Conservation (phyloP, 805 yeast genomes). For the Kuraishia hungarica region DNA sequence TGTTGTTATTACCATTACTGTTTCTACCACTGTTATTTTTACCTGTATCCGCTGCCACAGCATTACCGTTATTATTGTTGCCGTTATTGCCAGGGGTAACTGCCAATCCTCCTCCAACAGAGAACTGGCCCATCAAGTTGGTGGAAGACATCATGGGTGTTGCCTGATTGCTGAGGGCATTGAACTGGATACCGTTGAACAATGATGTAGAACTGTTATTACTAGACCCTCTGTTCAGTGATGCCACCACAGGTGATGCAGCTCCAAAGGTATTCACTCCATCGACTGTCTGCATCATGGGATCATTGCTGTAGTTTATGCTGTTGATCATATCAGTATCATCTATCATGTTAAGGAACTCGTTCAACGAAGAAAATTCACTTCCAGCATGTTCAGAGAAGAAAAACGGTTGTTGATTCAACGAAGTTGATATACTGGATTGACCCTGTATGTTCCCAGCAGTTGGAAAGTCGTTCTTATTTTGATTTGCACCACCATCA, state of each 20-base stretch:
- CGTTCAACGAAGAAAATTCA: conserved; percentile 84
- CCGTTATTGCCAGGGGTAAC: conserved; percentile 5
- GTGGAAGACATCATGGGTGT: conserved; percentile 1
- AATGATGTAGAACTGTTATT: conserved; percentile 11
- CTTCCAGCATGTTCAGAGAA: conserved; percentile 89
- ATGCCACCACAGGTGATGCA: conserved; percentile 5
- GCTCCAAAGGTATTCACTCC: conserved; percentile 10
- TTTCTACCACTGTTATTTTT: conserved; percentile 3
- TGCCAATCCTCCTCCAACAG: not conserved
- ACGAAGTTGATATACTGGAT: conserved; percentile 1
- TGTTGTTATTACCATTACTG: conserved; percentile 1
- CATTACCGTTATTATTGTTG: conserved; percentile 1
- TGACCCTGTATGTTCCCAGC: not conserved
- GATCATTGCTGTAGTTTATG: conserved; percentile 25
- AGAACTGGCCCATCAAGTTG: not conserved
- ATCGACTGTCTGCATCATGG: conserved; percentile 25
- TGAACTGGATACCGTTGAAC: not conserved
- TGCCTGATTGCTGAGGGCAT: not conserved
- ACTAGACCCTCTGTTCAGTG: not conserved
- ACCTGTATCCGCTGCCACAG: not conserved
- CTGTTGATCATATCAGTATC: conserved; percentile 62
- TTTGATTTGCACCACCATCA: not conserved
- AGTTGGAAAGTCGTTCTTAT: not conserved
- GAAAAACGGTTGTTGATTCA: conserved; percentile 69
- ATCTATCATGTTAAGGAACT: conserved; percentile 83